Conservation (phyloP, 2,329 filamentous ascomycete species). For the Purpureocillium takamizusanense region DNA sequence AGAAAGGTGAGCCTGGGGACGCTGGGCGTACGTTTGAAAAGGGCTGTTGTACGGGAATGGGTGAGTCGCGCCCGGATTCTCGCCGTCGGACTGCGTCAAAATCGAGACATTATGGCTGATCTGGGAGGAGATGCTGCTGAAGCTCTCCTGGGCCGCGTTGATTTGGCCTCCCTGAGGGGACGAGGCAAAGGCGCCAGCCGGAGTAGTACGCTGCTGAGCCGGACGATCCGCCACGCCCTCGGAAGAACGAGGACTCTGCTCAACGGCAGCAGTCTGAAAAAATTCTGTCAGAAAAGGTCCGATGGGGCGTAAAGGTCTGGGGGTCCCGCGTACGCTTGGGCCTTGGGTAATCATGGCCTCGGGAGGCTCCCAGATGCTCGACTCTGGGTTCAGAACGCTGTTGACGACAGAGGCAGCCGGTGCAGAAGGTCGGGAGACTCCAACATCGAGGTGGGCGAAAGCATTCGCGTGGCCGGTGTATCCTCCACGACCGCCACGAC, state of each 20-base stretch:
- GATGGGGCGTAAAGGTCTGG: background rate
- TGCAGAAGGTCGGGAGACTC: too few relatives aligned
- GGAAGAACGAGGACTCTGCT: too few relatives aligned
- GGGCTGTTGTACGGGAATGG: too few relatives aligned
- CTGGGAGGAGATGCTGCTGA: background rate
- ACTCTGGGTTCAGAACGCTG: background rate
- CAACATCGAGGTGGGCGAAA: background rate
- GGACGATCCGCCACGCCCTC: too few relatives aligned
- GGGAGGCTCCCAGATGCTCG: slow-evolving; percentile 1
- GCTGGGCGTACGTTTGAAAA: too few relatives aligned
- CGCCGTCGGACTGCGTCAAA: too few relatives aligned
- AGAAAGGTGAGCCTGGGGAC: too few relatives aligned
- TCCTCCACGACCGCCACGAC: background rate
- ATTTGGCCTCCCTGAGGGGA: background rate
- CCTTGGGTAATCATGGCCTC: background rate
- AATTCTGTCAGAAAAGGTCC: too few relatives aligned
- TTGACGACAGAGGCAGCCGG: background rate
- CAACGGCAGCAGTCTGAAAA: too few relatives aligned
- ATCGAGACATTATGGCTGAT: background rate
- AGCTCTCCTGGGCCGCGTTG: background rate
- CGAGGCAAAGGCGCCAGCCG: too few relatives aligned
- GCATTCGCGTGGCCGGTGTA: background rate
- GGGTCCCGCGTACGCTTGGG: background rate
- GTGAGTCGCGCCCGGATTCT: too few relatives aligned
- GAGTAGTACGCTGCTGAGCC: too few relatives aligned